Base-by-base conservation (phyloP, 805 yeast species). In the Hanseniaspora vineae region DNA sequence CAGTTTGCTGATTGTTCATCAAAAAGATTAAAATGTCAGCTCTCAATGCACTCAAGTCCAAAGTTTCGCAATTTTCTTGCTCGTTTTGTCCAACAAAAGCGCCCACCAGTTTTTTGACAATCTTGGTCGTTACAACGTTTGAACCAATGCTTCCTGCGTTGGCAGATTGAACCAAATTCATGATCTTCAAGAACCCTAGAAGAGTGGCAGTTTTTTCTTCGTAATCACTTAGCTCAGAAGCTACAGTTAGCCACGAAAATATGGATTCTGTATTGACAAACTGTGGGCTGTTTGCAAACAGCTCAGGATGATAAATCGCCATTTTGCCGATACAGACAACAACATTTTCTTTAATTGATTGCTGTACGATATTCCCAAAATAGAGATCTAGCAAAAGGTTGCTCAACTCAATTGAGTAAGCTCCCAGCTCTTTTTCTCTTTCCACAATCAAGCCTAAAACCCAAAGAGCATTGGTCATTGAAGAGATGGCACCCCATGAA, bases 271-370 rank as follows among this genome's bases (percentile, higher is more conserved):
- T 4, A 15, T 37, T 31, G 11, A 33, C 20, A 18, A 48, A 48
- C 31, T 75, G 69, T 53, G 87, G 55, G 3, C 60, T 78, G 1
- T 78, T 74, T 1, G 83, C 74, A 42, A 81, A 67, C 35, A 72
- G 70, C 19, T 75, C 77, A 1, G 90, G 80, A 49, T 72, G 70
- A 48, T 72, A 67, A 18, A 80, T 60, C 2, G 95, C 95, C 56
- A 92, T 67, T 54, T 97, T 73, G 14, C 97, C 97, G 46, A 90
- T 69, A 33, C 97, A 81, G 46, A 89, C 84, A 17, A 95, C 92
- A 1, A 89, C 79, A 61, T 92, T 92, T 59, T 89, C 97, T 52
- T 82, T 59, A 4, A 89, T 82, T 0, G 88, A 51, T n/a, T 51
- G 46, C 42, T 60, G 61, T 2, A 58, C 53, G 43, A 55, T 53